Conservation (phyloP, 306 rosid species). For the Morella rubra region DNA sequence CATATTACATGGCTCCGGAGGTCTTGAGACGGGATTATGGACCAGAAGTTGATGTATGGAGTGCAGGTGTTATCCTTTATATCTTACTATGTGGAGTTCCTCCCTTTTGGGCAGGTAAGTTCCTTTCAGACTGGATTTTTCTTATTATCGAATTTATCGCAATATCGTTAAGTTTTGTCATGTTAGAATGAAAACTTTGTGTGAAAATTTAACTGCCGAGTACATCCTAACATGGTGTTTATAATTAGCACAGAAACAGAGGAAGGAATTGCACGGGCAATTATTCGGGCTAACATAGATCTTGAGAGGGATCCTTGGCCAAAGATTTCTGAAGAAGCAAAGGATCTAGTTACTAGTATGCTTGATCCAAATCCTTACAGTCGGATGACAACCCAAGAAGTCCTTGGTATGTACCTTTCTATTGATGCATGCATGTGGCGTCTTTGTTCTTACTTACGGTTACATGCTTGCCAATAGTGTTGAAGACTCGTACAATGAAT, state of each 20-base stretch:
- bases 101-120: constrained; percentile 95
- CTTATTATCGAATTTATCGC: neutral
- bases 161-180: neutral
- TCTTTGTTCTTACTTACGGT: neutral
- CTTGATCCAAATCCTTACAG: constrained; percentile 82
- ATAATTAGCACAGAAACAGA: constrained; percentile 66
- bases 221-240: constrained; percentile 30
- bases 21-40: constrained; percentile 83
- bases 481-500: neutral
- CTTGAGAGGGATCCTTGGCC: constrained; percentile 91
- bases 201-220: neutral
- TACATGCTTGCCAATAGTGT: neutral
- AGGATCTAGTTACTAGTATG: constrained; percentile 64
- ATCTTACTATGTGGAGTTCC: constrained; percentile 95
- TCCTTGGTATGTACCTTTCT: constrained; percentile 61
- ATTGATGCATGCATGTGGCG: neutral
- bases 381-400: constrained; percentile 73
- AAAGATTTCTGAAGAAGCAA: constrained; percentile 84
- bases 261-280: constrained; percentile 94
- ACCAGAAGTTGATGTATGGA: constrained; percentile 89
- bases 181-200: neutral
- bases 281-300: constrained; percentile 58
- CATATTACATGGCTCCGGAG: constrained; percentile 99
- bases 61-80: constrained; percentile 90
- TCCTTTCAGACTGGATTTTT: neutral